Conservation (phyloP, 805 yeast species). For the Yamadazyma kitorensis region DNA sequence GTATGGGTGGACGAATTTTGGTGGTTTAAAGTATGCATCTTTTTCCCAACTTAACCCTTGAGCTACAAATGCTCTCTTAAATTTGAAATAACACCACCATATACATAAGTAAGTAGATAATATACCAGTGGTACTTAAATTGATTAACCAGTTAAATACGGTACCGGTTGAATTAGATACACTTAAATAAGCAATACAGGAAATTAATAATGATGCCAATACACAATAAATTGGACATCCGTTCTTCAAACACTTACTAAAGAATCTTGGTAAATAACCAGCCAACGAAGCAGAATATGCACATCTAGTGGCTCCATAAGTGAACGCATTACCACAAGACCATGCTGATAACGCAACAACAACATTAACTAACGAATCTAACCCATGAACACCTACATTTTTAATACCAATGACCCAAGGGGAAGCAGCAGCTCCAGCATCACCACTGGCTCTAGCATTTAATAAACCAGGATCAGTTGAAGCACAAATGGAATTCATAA, state of each 20-base stretch:
- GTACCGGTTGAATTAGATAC: conserved; percentile 22
- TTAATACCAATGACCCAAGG: conserved; percentile 39
- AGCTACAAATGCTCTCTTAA: conserved; percentile 25
- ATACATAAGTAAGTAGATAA: conserved; percentile 28
- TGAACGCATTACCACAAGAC: conserved; percentile 37
- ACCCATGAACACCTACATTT: conserved; percentile 32
- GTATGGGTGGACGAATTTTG: conserved; percentile 23
- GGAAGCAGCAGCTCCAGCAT: conserved; percentile 38
- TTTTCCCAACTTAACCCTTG: conserved; percentile 21
- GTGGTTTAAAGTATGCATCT: conserved; percentile 18
- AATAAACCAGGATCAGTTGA: conserved; percentile 31
- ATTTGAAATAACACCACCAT: conserved; percentile 32
- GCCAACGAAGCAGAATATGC: conserved; percentile 34
- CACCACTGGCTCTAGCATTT: conserved; percentile 19
- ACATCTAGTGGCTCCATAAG: conserved; percentile 34
- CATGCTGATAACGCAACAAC: conserved; percentile 33
- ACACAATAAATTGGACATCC: conserved; percentile 36
- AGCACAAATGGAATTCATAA: conserved; percentile 33
- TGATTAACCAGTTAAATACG: conserved; percentile 38
- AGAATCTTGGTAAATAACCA: conserved; percentile 33
- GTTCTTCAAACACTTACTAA: conserved; percentile 28
- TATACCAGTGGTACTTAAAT: conserved; percentile 34
- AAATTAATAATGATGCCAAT: conserved; percentile 15
- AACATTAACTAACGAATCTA: conserved; percentile 34
- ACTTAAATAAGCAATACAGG: conserved; percentile 30